Evolutionary conservation across 164 flowering plant species (phyloP).

Genomic region (Brasenia schreberi): DNA sequence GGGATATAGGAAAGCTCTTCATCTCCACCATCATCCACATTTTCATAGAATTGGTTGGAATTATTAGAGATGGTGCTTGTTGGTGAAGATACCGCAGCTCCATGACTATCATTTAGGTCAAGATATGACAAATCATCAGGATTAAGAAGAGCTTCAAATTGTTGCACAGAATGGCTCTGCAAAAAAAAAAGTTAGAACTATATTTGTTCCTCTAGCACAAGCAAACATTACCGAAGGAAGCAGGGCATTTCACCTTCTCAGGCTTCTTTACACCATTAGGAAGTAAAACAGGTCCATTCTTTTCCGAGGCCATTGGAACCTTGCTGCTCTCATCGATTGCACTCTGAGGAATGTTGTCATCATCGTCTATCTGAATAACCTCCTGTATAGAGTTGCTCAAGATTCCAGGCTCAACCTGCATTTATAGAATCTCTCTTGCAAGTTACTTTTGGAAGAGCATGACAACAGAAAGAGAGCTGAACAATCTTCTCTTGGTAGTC

Average conservation of each 20-base stretch:
- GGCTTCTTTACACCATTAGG: neutral
- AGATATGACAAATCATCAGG: neutral
- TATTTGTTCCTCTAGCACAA: neutral
- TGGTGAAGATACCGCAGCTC: neutral
- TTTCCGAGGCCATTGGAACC: neutral
- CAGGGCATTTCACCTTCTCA: neutral
- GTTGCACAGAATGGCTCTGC: neutral
- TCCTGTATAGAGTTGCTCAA: neutral
- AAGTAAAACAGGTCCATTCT: neutral
- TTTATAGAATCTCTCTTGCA: neutral
- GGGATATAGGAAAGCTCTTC: neutral
- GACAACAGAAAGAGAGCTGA: no score
- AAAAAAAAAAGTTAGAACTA: neutral
- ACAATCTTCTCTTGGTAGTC: no score
- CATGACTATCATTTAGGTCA: neutral
- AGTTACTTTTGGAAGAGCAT: neutral
- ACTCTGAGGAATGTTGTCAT: neutral
- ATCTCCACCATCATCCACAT: neutral
- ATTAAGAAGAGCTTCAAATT: neutral
- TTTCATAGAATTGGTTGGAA: neutral
- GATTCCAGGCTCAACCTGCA: neutral
- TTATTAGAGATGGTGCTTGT: neutral
- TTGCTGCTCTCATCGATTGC: neutral
- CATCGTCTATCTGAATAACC: neutral
- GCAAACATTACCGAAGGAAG: neutral